Base-by-base conservation (phyloP, 2,329 filamentous ascomycete genomes). In the Fusarium piperis region DNA sequence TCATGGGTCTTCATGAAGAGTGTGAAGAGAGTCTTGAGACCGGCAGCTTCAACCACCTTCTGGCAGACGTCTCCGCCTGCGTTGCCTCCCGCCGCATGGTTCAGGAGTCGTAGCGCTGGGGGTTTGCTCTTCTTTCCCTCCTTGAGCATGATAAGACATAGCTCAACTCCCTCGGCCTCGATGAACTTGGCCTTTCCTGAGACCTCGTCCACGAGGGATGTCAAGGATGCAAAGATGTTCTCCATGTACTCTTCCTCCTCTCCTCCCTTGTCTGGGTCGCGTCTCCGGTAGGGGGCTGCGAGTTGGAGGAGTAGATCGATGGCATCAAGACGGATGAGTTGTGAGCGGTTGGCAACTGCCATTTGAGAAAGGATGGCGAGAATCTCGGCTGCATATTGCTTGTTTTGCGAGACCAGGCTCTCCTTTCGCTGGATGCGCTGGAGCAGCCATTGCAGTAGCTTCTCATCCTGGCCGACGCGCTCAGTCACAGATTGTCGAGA, bases 191-290 rank as follows among this genome's bases (percentile, higher is more conserved):
- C 78, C 80, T 98, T 98, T 7, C 95, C 95, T 6, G 87, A 82
- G 0, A 86, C 80, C 65, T 94, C 92, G 74, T 97, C 93, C 1
- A 92, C 92, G 1, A 97, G 83, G 74, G 93, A 97, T 1, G 93
- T 93, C 18, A 98, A 79, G 2, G 91, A 90, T 77, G 97, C 95
- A 79, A 99, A 99, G 1, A 98, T 79, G 73, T 99, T 97, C 81
- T 97, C 94, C 78, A 97, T 93, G 79, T 93, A 98, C 82, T 99
- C 96, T 78, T 97, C 95, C 80, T 98, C 96, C 57, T 96, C 92
- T 33, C 92, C 91, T 65, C 94, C 94, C 77, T 93, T 95, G 55
- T 91, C 88, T 0, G 96, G 96, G 78, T 99, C 95, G 55, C 91
- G 89, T 83, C 92, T 93, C 63, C 96, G 91, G 82, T 98, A 99